Base-by-base conservation (phyloP, 176 grass and related monocot genomes). In the Cenchrus fungigraminus region DNA sequence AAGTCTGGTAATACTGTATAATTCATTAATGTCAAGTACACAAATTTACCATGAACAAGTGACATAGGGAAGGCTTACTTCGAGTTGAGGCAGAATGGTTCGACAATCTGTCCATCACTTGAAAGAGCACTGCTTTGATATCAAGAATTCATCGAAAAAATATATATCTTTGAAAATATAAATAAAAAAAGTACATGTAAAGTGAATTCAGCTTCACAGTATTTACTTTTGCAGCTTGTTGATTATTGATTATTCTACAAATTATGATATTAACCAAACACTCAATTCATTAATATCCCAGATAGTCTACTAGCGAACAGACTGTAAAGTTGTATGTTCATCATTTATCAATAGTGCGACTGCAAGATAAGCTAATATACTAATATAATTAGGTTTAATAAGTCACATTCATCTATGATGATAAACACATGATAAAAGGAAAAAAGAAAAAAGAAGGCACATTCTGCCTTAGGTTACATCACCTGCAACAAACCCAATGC, bases 21-120 rank as follows among this genome's bases (percentile, higher is more conserved):
- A 80, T 76, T 82, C 69, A 89, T 87, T 78, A 81, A 68, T 80
- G 68, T 87, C 81, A 79, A 64, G 65, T 53, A 12, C 82, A 63
- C 11, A 79, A 68, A 74, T 20, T 62, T 29, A 32, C 13, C 71
- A 16, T 53, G 17, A 50, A 71, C 13, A n/a, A 60, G 17, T 68
- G 56, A 58, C 81, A 20, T 25, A 46, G 49, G 9, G 25, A 88
- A 83, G 71, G 65, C 77, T 84, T 86, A 98, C 89, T 84, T 90
- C 91, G 28, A 83, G 74, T 92, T 86, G 86, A 81, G 19, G 86
- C 79, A 60, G 90, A 90, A 91, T 92, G 94, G 63, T 91, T 97
- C 83, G 89, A 92, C 58, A 95, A 86, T 84, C 92, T 93, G 42
- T 94, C 90, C 86, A 89, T 91, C 37, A 86, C 85, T 80, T 85